A percentile compares a stretch with the other conserved stretches of the same genome.
These are phyloP conservation scores for Suhomyces faveliae DNA, from an alignment of 805 yeast genomes.

Conservation along the genomic window DNA sequence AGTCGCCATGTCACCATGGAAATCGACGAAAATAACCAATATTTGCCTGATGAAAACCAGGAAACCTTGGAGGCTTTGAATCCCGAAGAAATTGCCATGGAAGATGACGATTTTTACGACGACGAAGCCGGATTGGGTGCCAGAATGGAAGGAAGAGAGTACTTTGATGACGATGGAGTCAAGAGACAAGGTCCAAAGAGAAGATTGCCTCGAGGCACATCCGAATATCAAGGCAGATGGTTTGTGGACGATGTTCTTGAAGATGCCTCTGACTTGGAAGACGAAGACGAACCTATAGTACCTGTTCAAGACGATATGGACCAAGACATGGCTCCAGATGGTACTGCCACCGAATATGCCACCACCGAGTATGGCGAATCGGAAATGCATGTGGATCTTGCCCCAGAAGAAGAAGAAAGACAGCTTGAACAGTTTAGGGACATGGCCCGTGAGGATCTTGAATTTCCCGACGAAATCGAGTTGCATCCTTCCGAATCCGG, in stretches of 20 bases:
- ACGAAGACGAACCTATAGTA: slow-evolving; percentile 39
- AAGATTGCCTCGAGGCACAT: slow-evolving; percentile 65
- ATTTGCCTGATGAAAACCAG: slow-evolving; percentile 39
- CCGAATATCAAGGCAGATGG: slow-evolving; percentile 79
- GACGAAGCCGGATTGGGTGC: slow-evolving; percentile 40
- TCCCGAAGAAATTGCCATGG: slow-evolving; percentile 53
- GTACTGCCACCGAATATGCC: slow-evolving; percentile 34
- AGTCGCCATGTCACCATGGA: slow-evolving; percentile 16
- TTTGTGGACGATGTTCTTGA: slow-evolving; percentile 55
- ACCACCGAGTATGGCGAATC: slow-evolving; percentile 42
- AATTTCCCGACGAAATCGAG: slow-evolving; percentile 95
- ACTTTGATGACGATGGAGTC: slow-evolving; percentile 36
- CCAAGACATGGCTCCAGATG: slow-evolving; percentile 18
- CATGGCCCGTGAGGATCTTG: slow-evolving; percentile 76
- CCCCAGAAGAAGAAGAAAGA: slow-evolving; percentile 78
- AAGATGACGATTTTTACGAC: slow-evolving; percentile 23
- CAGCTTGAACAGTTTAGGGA: slow-evolving; percentile 70
- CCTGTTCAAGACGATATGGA: slow-evolving; percentile 31
- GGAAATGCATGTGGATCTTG: slow-evolving; percentile 69
- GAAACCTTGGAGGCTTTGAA: slow-evolving; percentile 62
- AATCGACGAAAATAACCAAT: slow-evolving; percentile 22
- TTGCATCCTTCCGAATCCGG: slow-evolving; percentile 74
- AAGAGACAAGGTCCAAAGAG: slow-evolving; percentile 16
- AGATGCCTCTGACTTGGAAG: slow-evolving; percentile 45
- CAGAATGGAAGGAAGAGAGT: slow-evolving; percentile 55